These are phyloP conservation scores for Forsythia viridissima DNA, from an alignment of 257 asterid species.

Conservation along the genomic window DNA sequence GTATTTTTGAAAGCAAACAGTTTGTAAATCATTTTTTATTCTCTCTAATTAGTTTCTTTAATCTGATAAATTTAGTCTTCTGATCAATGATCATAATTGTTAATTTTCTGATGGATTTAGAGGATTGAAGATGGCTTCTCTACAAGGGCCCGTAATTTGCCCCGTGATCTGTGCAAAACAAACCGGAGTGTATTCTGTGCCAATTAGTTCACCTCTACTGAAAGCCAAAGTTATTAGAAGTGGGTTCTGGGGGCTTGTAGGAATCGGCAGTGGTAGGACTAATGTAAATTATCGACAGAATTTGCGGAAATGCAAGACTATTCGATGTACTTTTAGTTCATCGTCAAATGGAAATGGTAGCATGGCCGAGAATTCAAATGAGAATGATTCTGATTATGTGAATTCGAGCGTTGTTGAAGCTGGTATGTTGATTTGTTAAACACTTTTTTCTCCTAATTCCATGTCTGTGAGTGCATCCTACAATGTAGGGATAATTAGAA, in stretches of 20 bases:
- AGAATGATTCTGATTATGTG: conserved; percentile 79
- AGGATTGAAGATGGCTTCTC: conserved; percentile 58
- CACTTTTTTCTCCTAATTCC: not conserved
- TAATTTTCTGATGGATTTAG: conserved; percentile 23
- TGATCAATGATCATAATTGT: not conserved
- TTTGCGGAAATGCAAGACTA: conserved; percentile 36
- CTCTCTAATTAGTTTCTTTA: not conserved
- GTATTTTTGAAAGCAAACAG: not conserved
- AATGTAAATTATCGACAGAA: conserved; percentile 28
- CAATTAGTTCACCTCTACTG: conserved; percentile 41
- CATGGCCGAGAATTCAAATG: conserved; percentile 74
- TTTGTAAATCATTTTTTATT: not conserved
- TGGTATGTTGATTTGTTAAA: conserved; percentile 40
- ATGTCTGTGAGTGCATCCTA: not conserved
- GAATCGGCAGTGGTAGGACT: conserved; percentile 21
- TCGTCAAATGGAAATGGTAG: conserved; percentile 86
- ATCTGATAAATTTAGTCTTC: not conserved
- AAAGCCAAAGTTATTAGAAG: conserved; percentile 50
- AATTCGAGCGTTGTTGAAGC: conserved; percentile 90
- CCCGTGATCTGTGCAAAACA: conserved; percentile 66
- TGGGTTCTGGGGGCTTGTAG: conserved; percentile 57
- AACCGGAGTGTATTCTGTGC: conserved; percentile 43
- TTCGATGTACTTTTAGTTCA: conserved; percentile 71
- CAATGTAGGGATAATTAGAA: not conserved
- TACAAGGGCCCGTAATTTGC: conserved; percentile 76